Evolutionary conservation across 2,329 filamentous ascomycete genomes (phyloP), one percentile per base, ranked within the genome.

Genomic region (Tolypocladium ophioglossoides): DNA sequence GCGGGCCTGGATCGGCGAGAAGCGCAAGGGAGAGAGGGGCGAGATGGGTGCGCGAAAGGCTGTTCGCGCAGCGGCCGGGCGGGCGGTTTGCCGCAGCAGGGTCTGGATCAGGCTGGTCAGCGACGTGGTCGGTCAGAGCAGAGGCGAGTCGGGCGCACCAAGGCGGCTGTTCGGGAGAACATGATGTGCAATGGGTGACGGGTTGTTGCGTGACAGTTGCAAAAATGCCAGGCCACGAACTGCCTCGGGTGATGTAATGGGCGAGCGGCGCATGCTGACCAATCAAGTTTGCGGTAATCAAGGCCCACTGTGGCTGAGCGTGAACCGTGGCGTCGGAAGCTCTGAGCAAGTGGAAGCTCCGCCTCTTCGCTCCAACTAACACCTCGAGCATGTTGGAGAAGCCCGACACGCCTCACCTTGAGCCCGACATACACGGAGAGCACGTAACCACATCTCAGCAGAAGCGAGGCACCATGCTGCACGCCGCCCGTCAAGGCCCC

Each of bases 1-100:
- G 55, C 91, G 86, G 56, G 79, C 72, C 58, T 78, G 76, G 64
- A 70, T 63, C 50, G 67, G 65, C 47, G 63, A 61, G 46, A 65
- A 27, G 11, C 44, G 18, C 11, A 12, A 56, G 52, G 62, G 63
- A 20, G 56, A 53, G 51, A 57, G 16, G 54, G 58, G 52, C 16
- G 58, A 41, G 53, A 46, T 57, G 56, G 56, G 57, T 52, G 55
- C 32, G 20, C 47, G 52, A n/a, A 55, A 59, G 58, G 53, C 62
- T 57, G 52, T 61, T 63, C 57, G 63, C 54, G 11, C 53, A 11
- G 64, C 61, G 35, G 64, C 64, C 51, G 71, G 70, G 44, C 70
- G 68, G 51, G 66, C 64, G 54, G 69, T 66, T 61, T 71, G 70
- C 62, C 71, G 66, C 51, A 70, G 62, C 58, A 70, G 54, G 57